These are phyloP conservation scores for Cetraspora pellucida DNA, from an alignment of 192 early-diverging fungal species.

Conservation along the genomic window DNA sequence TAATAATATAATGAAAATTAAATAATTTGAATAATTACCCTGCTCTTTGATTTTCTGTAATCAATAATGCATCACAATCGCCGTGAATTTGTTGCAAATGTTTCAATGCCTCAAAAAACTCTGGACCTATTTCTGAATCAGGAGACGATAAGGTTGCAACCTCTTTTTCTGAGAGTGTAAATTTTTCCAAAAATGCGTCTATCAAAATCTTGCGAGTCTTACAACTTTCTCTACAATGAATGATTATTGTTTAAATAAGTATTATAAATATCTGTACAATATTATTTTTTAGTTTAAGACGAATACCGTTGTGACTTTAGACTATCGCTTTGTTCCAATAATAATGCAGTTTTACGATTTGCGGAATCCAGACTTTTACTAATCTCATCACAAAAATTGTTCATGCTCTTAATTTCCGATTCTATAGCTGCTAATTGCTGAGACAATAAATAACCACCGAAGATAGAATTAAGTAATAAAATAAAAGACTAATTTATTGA, in stretches of 20 bases:
- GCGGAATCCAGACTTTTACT: constrained; percentile 54
- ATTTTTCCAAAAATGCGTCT: constrained; percentile 68
- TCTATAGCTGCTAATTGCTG: constrained; percentile 65
- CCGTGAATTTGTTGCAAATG: constrained; percentile 70
- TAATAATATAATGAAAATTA: neutral
- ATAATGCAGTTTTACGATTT: constrained; percentile 58
- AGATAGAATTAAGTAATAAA: too few relatives aligned
- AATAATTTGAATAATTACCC: constrained; percentile 52
- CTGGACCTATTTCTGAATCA: constrained; percentile 49
- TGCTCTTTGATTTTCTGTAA: constrained; percentile 73
- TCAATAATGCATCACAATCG: constrained; percentile 73
- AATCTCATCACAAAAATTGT: constrained; percentile 62
- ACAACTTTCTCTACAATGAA: constrained; percentile 49
- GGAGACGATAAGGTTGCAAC: constrained; percentile 60
- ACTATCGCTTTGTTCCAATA: constrained; percentile 68
- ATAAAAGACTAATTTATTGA: neutral
- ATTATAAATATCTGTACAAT: neutral
- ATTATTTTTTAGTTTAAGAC: neutral
- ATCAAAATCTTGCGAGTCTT: constrained; percentile 57
- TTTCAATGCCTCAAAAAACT: constrained; percentile 73
- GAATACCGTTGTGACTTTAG: constrained; percentile 65
- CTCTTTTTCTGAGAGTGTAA: constrained; percentile 72
- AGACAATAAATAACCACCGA: constrained; percentile 20
- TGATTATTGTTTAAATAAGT: neutral
- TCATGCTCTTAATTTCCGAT: constrained; percentile 61